Evolutionary conservation across 2,329 filamentous ascomycete species (phyloP).

Genomic region (Phoma herbarum): DNA sequence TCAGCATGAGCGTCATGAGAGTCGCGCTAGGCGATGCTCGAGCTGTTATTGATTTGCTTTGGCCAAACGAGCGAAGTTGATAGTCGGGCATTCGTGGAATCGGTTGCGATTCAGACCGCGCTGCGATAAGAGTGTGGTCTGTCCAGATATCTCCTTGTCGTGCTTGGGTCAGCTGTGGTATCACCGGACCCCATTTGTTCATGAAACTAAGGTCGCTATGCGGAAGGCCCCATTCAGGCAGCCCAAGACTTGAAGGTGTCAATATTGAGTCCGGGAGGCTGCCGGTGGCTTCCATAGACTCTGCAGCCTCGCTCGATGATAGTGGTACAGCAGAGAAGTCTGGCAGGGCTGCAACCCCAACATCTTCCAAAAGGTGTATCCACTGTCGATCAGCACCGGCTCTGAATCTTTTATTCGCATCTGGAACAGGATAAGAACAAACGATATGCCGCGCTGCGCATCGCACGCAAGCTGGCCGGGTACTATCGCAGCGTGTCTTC

Average conservation of each 20-base stretch:
- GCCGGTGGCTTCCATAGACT: neutral
- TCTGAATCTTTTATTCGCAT: neutral
- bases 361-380: neutral
- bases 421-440: neutral
- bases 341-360: neutral
- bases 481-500: neutral
- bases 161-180: neutral
- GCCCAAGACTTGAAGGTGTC: neutral
- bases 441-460: neutral
- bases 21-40: neutral
- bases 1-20: conserved; percentile 1
- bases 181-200: neutral
- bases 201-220: neutral
- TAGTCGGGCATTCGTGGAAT: neutral
- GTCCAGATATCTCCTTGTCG: neutral
- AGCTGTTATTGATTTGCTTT: neutral
- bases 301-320: neutral
- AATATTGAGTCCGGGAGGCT: neutral
- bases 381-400: neutral
- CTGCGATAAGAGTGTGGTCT: neutral
- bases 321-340: neutral
- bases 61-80: neutral
- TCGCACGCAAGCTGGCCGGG: neutral
- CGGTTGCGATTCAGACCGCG: neutral
- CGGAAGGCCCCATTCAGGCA: neutral